Evolutionary conservation across 2,329 filamentous ascomycete species (phyloP).

Genomic region (Thelonectria rubi): DNA sequence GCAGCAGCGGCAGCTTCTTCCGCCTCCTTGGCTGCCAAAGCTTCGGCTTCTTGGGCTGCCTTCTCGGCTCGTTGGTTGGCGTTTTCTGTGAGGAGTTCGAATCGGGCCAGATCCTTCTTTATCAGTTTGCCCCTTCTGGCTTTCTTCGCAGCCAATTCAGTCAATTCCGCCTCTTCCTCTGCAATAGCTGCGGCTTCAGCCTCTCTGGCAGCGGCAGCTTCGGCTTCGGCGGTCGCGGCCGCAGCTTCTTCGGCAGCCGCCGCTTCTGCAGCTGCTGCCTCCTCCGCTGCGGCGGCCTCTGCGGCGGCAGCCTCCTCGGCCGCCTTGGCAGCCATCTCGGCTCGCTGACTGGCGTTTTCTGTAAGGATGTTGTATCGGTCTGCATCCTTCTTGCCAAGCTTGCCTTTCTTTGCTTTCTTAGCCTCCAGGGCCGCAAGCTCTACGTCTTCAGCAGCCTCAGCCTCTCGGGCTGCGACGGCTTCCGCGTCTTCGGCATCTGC

Average conservation of each 20-base stretch:
- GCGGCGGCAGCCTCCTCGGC: conserved; percentile 33
- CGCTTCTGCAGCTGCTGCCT: conserved; percentile 26
- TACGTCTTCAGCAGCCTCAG: conserved; percentile 33
- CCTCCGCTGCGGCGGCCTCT: conserved; percentile 15
- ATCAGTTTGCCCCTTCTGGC: conserved; percentile 48
- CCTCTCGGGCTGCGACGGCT: conserved; percentile 21
- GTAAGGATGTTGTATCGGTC: conserved; percentile 33
- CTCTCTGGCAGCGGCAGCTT: conserved; percentile 6
- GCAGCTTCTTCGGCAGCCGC: conserved; percentile 7
- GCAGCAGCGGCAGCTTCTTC: conserved; percentile 28
- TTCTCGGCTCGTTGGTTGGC: conserved; percentile 37
- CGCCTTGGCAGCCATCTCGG: conserved; percentile 19
- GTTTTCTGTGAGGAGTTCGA: conserved; percentile 32
- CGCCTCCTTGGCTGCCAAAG: conserved; percentile 21
- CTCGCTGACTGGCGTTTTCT: conserved; percentile 32
- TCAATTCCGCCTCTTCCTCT: conserved; percentile 34
- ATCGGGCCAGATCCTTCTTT: conserved; percentile 35
- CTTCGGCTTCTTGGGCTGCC: conserved; percentile 33
- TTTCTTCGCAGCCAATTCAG: conserved; percentile 34
- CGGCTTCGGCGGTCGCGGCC: conserved; percentile 19
- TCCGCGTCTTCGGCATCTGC: conserved; percentile 9
- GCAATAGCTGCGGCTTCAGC: conserved; percentile 31
- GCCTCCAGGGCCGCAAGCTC: conserved; percentile 33
- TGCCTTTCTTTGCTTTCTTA: conserved; percentile 37
- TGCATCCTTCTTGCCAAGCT: conserved; percentile 35